Evolutionary conservation across 2,329 filamentous ascomycete genomes (phyloP), one percentile per base, ranked within the genome.

Genomic region (Trichophyton simii): DNA sequence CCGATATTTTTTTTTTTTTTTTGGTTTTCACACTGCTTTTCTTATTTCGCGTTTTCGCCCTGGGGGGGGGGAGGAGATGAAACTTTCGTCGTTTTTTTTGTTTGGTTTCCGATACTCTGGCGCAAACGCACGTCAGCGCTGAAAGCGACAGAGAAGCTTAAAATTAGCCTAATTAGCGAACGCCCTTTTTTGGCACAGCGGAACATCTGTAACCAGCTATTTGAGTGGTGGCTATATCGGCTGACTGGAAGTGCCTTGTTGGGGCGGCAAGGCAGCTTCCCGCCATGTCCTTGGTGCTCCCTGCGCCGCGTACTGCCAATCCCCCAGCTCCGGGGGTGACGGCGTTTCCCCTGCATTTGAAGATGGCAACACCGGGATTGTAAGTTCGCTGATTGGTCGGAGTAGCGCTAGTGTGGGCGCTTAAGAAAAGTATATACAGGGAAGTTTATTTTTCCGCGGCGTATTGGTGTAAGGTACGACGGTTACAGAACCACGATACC

Each of bases 341-440:
- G 41, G 15, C 15, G 41, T 28, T 7, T 15, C 50, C 50, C 50
- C 50, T 54, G 22, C 50, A 54, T 54, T 6, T 3, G 5, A 54
- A n/a, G 50, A 22, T 54, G 50, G 34, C 50, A 54, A 25, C 50
- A 31, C 50, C 11, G 31, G 22, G 50, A 31, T 54, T 31, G 9
- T 3, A 7, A 11, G 55, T 2, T 1, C 22, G 25, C 2, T 31
- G 3, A 41, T 58, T 58, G 55, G 55, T 31, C 20, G 18, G 3
- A 38, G 34, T 58, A 42, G 55, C 55, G 55, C 55, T 42, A 42
- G 55, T 31, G 31, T 20, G 15, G 34, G 55, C 55, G 55, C 55
- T 58, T 58, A 58, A 31, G 20, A 58, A 58, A 58, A 41, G 20
- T 42, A 38, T 28, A 58, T 15, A 34, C 22, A 13, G 22, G 22